A percentile compares a stretch with the other conserved stretches of the same genome.
These are phyloP conservation scores for Linanthus parryae DNA, from an alignment of 148 eudicot genomes.

Conservation along the genomic window DNA sequence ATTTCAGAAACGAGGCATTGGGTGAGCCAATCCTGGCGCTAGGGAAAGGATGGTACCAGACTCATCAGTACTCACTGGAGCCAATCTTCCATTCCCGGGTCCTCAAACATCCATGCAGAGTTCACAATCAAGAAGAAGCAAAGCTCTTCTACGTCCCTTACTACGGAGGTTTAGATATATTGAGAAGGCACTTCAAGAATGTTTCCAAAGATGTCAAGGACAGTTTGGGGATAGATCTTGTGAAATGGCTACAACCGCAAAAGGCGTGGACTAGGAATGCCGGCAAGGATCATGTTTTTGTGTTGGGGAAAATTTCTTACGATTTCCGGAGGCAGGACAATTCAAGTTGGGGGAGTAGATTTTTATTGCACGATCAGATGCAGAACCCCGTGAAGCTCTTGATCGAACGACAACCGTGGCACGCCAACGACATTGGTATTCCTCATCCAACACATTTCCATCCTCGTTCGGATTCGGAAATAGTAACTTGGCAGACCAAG, in stretches of 20 bases:
- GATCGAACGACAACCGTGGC: slow-evolving; percentile 80
- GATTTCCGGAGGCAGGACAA: slow-evolving; percentile 48
- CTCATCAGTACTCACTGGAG: slow-evolving; percentile 71
- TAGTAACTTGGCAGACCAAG: slow-evolving; percentile 41
- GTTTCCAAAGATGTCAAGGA: slow-evolving; percentile 52
- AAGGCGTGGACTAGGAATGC: slow-evolving; percentile 39
- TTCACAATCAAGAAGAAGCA: slow-evolving; percentile 43
- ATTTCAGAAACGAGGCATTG: slow-evolving; percentile 42
- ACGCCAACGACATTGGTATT: slow-evolving; percentile 54
- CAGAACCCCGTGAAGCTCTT: slow-evolving; percentile 66
- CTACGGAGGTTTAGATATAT: slow-evolving; percentile 63
- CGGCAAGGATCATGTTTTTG: slow-evolving; percentile 71
- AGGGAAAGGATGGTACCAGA: slow-evolving; percentile 67
- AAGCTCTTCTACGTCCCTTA: slow-evolving; percentile 77
- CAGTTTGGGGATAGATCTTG: slow-evolving; percentile 35
- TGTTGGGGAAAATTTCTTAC: slow-evolving; percentile 75
- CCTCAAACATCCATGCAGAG: slow-evolving; percentile 78
- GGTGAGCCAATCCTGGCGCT: slow-evolving; percentile 57
- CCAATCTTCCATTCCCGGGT: slow-evolving; percentile 60
- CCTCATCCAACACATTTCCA: slow-evolving; percentile 88
- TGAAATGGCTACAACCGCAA: slow-evolving; percentile 51
- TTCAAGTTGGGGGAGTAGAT: slow-evolving; percentile 49
- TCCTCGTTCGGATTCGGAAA: slow-evolving; percentile 54
- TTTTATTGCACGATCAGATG: slow-evolving; percentile 44
- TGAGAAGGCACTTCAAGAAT: slow-evolving; percentile 72